Base-by-base conservation (phyloP, 192 early-diverging fungal genomes). In the Linderina pennispora region DNA sequence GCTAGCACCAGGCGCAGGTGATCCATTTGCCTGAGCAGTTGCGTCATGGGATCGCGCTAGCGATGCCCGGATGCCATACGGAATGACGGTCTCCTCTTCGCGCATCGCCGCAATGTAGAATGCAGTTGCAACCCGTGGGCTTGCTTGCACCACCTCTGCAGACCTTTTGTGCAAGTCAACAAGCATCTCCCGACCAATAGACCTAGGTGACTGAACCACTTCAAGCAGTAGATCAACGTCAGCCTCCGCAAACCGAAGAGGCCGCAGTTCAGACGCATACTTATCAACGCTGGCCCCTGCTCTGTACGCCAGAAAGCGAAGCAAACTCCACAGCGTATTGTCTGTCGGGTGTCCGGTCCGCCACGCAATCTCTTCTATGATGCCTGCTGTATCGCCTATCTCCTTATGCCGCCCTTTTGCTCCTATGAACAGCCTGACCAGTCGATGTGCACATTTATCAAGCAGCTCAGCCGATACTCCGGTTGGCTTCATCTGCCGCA, bases 321-420 rank as follows among this genome's bases (percentile, higher is more conserved):
- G n/a, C 11, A 57, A 9, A 14, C 38, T 41, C 55, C 54, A 64
- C 36, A 56, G 24, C 26, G 50, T 34, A 7, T 23, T 17, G 14
- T 8, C 4, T 15, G n/a, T 45, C 13, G 10, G n/a, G 22, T 39
- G 45, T 7, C 28, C 22, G 18, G 46, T 42, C 11, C 55, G 43
- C 54, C 54, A 42, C 23, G 55, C 45, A 9, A 64, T 56, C 31
- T 56, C 54, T 5, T 40, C 19, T 49, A 64, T 23, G 16, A 9
- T 31, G 8, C 39, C 26, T 3, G 36, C 49, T 3, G 49, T 43
- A 0, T 34, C 44, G n/a, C n/a, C n/a, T n/a, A n/a, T n/a, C n/a
- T n/a, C n/a, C n/a, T n/a, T n/a, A n/a, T n/a, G n/a, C n/a, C n/a
- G n/a, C n/a, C n/a, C n/a, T n/a, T n/a, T n/a, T n/a, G n/a, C n/a